Evolutionary conservation across 805 yeast species (phyloP), one percentile per base, ranked within the genome.

Genomic region (Cyberlindnera saturnus): DNA sequence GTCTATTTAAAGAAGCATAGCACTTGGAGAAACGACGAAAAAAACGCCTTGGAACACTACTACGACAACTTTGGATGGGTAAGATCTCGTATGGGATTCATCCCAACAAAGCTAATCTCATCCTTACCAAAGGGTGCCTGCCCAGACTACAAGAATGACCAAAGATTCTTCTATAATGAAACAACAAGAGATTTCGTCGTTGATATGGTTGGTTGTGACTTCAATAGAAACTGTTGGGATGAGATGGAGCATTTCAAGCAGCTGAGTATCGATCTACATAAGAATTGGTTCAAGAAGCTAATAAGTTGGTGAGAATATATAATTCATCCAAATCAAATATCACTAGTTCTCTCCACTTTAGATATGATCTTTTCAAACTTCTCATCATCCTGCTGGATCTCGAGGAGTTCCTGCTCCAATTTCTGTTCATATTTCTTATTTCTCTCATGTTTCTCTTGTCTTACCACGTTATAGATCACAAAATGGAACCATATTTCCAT

Each of bases 401-500:
- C 37, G 29, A 54, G 36, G 19, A 54, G 39, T 39, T 52, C 50
- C 14, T 34, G 28, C 36, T 52, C 54, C 32, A 56, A 32, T 28
- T 54, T 36, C 43, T 63, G 59, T 51, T 76, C 75, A 41, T 71
- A 64, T 45, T 74, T 68, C 45, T 68, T 66, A 46, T 70, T 69
- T 54, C 72, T 77, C 54, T 83, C 54, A 15, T 41, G 45, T 36
- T 50, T 53, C 44, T 58, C 91, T 47, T 83, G 89, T 53, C 79
- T 74, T 46, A 84, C 64, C 35, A 81, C 71, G 55, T 73, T 75
- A 60, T 71, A 82, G 30, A 81, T 70, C 49, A 83, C 63, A 45
- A 81, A 77, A 53, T 81, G 78, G 54, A 79, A 67, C 88, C 90
- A 84, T 29, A 82, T 71, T 59, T 84, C 93, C 48, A 75, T 54